phyloP scores from a whole-genome alignment of 2,329 filamentous ascomycete genomes.

The Fusarium armeniacum region DNA sequence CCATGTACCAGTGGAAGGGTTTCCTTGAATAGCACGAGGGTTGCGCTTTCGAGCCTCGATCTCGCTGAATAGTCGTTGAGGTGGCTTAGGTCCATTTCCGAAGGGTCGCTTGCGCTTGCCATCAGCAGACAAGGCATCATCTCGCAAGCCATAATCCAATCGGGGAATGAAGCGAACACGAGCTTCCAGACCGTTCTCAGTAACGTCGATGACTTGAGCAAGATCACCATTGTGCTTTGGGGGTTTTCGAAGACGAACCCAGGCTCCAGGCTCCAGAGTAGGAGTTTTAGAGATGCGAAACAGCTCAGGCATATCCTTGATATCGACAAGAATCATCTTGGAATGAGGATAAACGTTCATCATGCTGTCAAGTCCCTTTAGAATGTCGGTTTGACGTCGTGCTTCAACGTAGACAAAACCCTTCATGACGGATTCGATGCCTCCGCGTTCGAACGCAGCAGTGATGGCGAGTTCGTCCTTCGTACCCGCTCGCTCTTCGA shows the following conservation, averaged over 20 bases:
- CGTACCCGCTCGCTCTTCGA: conserved; percentile 82
- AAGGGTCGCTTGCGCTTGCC: conserved; percentile 84
- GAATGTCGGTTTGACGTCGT: conserved; percentile 85
- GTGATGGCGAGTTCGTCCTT: conserved; percentile 88
- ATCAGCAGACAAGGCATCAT: conserved; percentile 73
- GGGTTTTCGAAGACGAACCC: conserved; percentile 87
- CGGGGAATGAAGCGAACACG: conserved; percentile 89
- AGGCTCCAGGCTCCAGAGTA: conserved; percentile 86
- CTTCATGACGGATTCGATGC: conserved; percentile 83
- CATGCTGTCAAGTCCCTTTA: conserved; percentile 84
- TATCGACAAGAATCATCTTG: conserved; percentile 89
- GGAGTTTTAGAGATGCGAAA: conserved; percentile 90
- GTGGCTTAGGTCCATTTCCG: conserved; percentile 76
- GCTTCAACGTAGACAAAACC: conserved; percentile 97
- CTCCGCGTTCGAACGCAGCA: conserved; percentile 90
- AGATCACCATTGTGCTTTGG: conserved; percentile 89
- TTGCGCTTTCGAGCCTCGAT: conserved; percentile 91
- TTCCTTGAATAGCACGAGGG: conserved; percentile 72
- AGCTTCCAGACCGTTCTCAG: conserved; percentile 91
- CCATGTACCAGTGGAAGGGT: conserved; percentile 84
- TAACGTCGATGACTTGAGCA: conserved; percentile 91
- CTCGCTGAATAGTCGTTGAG: conserved; percentile 93
- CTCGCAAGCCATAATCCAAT: conserved; percentile 90
- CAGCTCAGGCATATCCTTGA: conserved; percentile 98
- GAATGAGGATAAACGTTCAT: conserved; percentile 90